These are phyloP conservation scores for Candida buenavistaensis DNA, from an alignment of 1,139 yeast species.

Conservation along the genomic window DNA sequence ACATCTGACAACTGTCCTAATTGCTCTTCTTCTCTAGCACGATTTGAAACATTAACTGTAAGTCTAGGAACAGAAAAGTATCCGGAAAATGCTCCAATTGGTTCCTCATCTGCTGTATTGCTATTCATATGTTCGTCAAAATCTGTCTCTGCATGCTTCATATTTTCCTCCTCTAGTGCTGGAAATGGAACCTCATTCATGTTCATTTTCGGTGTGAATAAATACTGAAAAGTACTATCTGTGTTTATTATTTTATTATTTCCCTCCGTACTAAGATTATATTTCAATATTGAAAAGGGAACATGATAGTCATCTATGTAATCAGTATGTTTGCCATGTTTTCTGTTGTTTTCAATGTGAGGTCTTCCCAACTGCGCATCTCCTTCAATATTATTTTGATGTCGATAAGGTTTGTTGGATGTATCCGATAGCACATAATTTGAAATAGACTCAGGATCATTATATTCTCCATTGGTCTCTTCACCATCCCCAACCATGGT, in stretches of 20 bases:
- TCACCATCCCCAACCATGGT: no score
- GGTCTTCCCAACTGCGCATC: no score
- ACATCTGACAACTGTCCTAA: constrained; percentile 17
- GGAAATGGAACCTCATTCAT: constrained; percentile 23
- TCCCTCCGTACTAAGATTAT: constrained; percentile 16
- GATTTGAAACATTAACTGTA: constrained; percentile 25
- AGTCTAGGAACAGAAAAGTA: constrained; percentile 31
- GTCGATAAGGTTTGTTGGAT: no score
- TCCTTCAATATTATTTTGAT: no score
- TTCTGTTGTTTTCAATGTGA: no score
- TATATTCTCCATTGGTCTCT: no score
- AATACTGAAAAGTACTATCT: constrained; percentile 18
- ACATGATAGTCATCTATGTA: constrained; percentile 33
- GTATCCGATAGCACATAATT: no score
- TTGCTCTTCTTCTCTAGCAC: constrained; percentile 12
- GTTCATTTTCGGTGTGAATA: constrained; percentile 28
- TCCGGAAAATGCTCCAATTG: constrained; percentile 29
- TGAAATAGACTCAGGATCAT: no score
- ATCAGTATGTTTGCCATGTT: constrained; percentile 11
- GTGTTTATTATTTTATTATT: constrained; percentile 9
- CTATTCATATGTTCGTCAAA: no score
- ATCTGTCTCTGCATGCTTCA: no score
- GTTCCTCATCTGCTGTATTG: constrained; percentile 11
- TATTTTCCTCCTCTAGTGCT: no score
- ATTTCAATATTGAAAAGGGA: constrained; percentile 31